A percentile compares a stretch with the other conserved stretches of the same genome.
These are phyloP conservation scores for Grifola frondosa DNA, from an alignment of 1,284 basidiomycete species.

Conservation along the genomic window DNA sequence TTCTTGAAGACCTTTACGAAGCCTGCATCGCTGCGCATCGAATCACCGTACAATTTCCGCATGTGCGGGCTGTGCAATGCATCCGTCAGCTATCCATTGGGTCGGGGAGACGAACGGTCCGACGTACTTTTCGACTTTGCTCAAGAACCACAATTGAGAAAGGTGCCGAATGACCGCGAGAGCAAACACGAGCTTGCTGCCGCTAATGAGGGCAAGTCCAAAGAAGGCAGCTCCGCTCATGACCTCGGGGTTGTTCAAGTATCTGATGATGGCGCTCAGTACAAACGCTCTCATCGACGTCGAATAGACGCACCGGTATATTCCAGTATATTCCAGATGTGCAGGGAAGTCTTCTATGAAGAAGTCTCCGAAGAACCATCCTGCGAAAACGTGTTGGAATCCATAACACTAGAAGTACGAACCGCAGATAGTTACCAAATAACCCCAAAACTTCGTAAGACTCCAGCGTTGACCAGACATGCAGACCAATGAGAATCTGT, in stretches of 20 bases:
- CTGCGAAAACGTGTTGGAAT: constrained; percentile 36
- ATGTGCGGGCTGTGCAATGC: constrained; percentile 83
- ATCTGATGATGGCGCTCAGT: constrained; percentile 40
- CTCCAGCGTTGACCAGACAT: constrained; percentile 89
- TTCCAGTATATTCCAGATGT: constrained; percentile 93
- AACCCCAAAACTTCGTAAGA: constrained; percentile 92
- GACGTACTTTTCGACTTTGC: constrained; percentile 81
- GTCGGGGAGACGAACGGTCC: constrained; percentile 1
- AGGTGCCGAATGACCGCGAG: constrained; percentile 87
- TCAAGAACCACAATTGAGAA: constrained; percentile 91
- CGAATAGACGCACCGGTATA: constrained; percentile 67
- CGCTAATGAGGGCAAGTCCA: constrained; percentile 88
- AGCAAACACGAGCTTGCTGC: constrained; percentile 81
- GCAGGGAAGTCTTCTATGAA: constrained; percentile 94
- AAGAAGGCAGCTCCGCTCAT: constrained; percentile 97
- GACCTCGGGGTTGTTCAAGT: constrained; percentile 94
- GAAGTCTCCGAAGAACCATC: constrained; percentile 98
- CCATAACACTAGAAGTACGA: not conserved
- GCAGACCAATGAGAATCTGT: constrained; percentile 83
- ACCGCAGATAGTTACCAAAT: constrained; percentile 59
- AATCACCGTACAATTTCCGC: constrained; percentile 92
- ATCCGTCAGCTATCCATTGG: too few relatives aligned
- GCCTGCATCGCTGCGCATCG: constrained; percentile 91
- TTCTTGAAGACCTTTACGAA: constrained; percentile 95
- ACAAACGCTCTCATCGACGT: not conserved